Conservation (phyloP, 495 filamentous ascomycete species). For the Staphylotrichum longicolle region DNA sequence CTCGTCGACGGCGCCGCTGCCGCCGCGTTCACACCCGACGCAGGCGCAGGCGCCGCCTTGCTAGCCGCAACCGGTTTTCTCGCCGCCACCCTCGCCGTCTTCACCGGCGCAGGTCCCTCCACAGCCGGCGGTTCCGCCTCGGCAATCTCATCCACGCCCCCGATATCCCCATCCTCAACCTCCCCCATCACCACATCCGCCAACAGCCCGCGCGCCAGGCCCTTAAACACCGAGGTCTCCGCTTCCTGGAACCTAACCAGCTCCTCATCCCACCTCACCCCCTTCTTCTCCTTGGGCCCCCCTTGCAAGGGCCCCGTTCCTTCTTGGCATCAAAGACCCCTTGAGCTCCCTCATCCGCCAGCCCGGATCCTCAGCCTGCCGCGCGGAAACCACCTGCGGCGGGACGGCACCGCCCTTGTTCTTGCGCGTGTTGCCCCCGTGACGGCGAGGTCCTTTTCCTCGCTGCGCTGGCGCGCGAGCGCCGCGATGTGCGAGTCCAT, state of each 20-base stretch:
- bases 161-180: no score
- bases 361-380: constrained; percentile 28
- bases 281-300: constrained; percentile 26
- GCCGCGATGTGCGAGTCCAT: constrained; percentile 20
- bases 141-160: constrained; percentile 16
- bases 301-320: not conserved
- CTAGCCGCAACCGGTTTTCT: not conserved
- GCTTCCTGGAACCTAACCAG: constrained; percentile 30
- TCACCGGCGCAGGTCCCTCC: not conserved
- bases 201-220: not conserved
- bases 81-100: constrained; percentile 5
- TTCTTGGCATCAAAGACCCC: constrained; percentile 30
- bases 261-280: constrained; percentile 33
- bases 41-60: not conserved
- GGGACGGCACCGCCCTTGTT: constrained; percentile 49
- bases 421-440: constrained; percentile 54
- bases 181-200: constrained; percentile 9
- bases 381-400: constrained; percentile 32
- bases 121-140: constrained; percentile 12
- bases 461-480: constrained; percentile 34
- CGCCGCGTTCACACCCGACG: not conserved
- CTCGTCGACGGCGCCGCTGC: constrained; percentile 10
- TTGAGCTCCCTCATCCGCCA: constrained; percentile 36
- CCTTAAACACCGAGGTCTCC: not conserved
- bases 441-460: constrained; percentile 52